A percentile compares a stretch with the other conserved stretches of the same genome.
phyloP scores from a whole-genome alignment of 2,329 filamentous ascomycete genomes.

The Penicillium sp. region DNA sequence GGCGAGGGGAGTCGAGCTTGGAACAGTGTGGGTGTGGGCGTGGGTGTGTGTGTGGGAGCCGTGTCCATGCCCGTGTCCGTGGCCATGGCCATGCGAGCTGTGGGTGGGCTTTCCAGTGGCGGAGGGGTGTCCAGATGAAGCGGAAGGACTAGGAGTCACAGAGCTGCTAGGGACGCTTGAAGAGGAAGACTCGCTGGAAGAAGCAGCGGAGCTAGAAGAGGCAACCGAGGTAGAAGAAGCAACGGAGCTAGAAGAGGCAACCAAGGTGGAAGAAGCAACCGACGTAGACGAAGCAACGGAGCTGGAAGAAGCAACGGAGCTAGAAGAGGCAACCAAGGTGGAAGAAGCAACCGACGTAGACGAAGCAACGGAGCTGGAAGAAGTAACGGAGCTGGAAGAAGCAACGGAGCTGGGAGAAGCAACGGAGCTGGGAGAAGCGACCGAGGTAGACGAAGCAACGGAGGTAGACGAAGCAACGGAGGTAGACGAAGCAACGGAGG shows the following conservation, averaged over 20 bases:
- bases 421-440: slow-evolving; percentile 2
- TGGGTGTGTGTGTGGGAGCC: neutral
- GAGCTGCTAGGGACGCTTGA: slow-evolving; percentile 4
- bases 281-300: neutral
- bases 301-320: neutral
- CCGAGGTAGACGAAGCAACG: neutral
- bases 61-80: neutral
- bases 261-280: neutral
- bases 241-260: neutral
- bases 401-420: neutral
- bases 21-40: neutral
- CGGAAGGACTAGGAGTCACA: neutral
- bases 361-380: neutral
- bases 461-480: neutral
- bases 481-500: slow-evolving; percentile 6
- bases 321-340: neutral
- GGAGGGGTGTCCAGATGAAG: slow-evolving; percentile 8
- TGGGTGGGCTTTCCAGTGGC: slow-evolving; percentile 3
- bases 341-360: neutral
- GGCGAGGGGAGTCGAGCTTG: slow-evolving; percentile 4
- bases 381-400: neutral
- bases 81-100: slow-evolving; percentile 4
- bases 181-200: slow-evolving; percentile 3
- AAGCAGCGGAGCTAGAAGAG: neutral
- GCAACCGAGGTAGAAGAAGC: neutral